Evolutionary conservation across 2,329 filamentous ascomycete genomes (phyloP).

Genomic region (Aspergillus hiratsukae): DNA sequence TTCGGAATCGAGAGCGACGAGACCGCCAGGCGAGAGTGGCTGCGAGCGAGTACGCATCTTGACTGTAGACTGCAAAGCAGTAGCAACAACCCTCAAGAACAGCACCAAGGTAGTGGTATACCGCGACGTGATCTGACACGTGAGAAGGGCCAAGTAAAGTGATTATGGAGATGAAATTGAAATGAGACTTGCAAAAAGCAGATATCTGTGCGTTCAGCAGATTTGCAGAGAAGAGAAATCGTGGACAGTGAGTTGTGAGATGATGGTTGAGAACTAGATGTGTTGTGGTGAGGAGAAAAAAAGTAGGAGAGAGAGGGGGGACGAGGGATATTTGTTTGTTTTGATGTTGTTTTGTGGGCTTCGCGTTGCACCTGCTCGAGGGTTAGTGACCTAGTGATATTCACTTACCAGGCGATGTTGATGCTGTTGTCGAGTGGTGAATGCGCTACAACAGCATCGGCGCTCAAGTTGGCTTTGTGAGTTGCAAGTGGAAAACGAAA

Average conservation of each 20-base stretch:
- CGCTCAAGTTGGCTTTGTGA: background rate
- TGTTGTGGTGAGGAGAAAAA: constrained; percentile 6
- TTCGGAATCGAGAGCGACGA: constrained; percentile 27
- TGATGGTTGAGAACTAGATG: background rate
- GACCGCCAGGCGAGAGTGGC: constrained; percentile 30
- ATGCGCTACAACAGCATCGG: background rate
- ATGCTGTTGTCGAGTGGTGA: constrained; percentile 1
- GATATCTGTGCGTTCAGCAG: background rate
- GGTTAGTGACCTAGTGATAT: constrained; percentile 1
- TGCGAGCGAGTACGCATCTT: constrained; percentile 39
- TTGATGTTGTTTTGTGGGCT: constrained; percentile 3
- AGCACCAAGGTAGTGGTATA: background rate
- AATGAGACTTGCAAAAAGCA: background rate
- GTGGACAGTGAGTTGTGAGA: background rate
- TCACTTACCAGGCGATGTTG: constrained; percentile 9
- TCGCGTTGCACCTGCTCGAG: constrained; percentile 4
- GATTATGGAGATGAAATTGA: background rate
- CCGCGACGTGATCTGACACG: background rate
- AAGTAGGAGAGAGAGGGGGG: constrained; percentile 1
- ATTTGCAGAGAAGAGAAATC: background rate
- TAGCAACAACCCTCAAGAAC: constrained; percentile 1
- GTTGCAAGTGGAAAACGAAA: constrained; percentile 11
- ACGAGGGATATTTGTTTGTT: constrained; percentile 1
- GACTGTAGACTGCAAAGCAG: constrained; percentile 4
- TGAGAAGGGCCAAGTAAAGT: background rate